Evolutionary conservation across 2,329 filamentous ascomycete species (phyloP).

Genomic region (Fusarium denticulatum): DNA sequence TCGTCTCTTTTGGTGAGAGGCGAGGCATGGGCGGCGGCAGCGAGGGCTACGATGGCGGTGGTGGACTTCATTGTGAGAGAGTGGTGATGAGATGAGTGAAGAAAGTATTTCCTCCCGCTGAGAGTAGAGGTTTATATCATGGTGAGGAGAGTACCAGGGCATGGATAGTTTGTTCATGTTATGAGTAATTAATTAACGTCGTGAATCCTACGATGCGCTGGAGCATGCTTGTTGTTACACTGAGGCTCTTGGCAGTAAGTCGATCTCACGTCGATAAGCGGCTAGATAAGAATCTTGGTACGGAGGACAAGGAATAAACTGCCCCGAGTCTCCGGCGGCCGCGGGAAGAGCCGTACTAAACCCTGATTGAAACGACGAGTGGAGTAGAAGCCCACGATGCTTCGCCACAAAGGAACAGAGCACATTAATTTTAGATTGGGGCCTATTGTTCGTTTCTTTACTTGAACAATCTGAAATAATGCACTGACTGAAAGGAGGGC

Average conservation of each 20-base stretch:
- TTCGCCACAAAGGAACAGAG: not conserved
- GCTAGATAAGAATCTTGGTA: not conserved
- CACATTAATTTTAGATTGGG: too few relatives aligned
- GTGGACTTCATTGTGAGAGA: constrained; percentile 11
- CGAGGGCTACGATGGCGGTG: not conserved
- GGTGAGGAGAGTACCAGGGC: not conserved
- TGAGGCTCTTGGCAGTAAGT: not conserved
- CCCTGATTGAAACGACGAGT: too few relatives aligned
- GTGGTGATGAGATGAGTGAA: not conserved
- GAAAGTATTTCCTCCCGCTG: not conserved
- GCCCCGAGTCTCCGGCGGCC: not conserved
- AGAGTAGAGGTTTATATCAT: not conserved
- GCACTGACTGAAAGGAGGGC: too few relatives aligned
- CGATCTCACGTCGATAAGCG: not conserved
- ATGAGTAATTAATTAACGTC: too few relatives aligned
- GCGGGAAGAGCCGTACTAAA: not conserved
- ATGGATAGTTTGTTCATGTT: not conserved
- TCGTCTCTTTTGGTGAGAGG: not conserved
- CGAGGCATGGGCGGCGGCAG: not conserved
- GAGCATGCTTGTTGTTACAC: not conserved
- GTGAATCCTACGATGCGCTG: not conserved
- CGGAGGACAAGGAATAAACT: not conserved
- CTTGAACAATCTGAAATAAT: too few relatives aligned
- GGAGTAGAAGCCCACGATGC: not conserved
- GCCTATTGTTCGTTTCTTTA: not conserved